Percentiles rank a stretch among this genome's conserved stretches.
These are phyloP conservation scores for Strobilomyces confusus DNA, from an alignment of 768 basidiomycete genomes.

Conservation along the genomic window DNA sequence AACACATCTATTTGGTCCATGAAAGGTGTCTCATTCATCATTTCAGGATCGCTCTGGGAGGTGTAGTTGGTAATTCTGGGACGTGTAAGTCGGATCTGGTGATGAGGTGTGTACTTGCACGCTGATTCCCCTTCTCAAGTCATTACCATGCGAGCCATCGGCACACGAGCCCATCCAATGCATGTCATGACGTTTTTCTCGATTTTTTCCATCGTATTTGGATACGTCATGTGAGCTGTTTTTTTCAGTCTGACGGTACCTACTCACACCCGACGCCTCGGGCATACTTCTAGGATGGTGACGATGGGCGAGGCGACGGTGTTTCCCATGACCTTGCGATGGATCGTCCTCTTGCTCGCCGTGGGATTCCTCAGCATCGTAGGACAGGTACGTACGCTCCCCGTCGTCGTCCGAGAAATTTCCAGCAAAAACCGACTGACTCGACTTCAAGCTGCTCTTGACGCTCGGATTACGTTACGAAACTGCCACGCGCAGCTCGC, in stretches of 20 bases:
- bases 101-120: background rate
- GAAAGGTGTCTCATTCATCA: background rate
- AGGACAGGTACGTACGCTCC: slow-evolving; percentile 12
- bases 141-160: slow-evolving; percentile 60
- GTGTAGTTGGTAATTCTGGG: slow-evolving; percentile 61
- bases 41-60: slow-evolving; percentile 54
- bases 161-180: slow-evolving; percentile 69
- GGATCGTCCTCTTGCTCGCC: slow-evolving; percentile 11
- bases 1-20: background rate
- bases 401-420: background rate
- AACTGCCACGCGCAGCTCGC: slow-evolving; percentile 57
- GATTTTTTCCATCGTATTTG: slow-evolving; percentile 41
- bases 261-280: background rate
- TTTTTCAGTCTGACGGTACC: background rate
- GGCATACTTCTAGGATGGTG: slow-evolving; percentile 10
- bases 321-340: slow-evolving; percentile 18
- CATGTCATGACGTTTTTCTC: slow-evolving; percentile 72
- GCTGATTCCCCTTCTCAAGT: slow-evolving; percentile 28
- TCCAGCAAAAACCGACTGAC: background rate
- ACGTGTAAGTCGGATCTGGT: slow-evolving; percentile 52
- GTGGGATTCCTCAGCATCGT: slow-evolving; percentile 15
- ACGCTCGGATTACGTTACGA: slow-evolving; percentile 63
- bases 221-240: slow-evolving; percentile 8
- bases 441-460: slow-evolving; percentile 41
- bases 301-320: slow-evolving; percentile 4